A percentile compares a stretch with the other conserved stretches of the same genome.
phyloP scores from a whole-genome alignment of 2,329 filamentous ascomycete species.

The Colletotrichum spinosum region DNA sequence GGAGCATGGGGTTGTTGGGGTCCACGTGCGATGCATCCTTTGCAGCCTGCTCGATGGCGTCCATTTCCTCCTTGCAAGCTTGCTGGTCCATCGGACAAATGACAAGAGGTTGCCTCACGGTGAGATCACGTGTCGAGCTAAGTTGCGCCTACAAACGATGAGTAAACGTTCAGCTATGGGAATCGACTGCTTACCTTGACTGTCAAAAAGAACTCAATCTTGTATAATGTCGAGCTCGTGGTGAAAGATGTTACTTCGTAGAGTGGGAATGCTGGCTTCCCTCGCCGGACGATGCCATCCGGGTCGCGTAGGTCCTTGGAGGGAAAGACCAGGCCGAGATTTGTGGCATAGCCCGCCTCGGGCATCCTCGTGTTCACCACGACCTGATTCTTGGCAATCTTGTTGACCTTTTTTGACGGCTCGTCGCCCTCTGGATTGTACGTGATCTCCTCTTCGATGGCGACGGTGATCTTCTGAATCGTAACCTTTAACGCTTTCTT shows the following conservation, averaged over 20 bases:
- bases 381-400: conserved; percentile 85
- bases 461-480: conserved; percentile 92
- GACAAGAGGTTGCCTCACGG: conserved; percentile 90
- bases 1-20: conserved; percentile 92
- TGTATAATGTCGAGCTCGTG: conserved; percentile 93
- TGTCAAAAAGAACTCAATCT: conserved; percentile 96
- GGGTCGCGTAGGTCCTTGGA: conserved; percentile 87
- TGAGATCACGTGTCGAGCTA: conserved; percentile 88
- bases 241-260: conserved; percentile 93
- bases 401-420: conserved; percentile 89
- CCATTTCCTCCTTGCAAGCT: conserved; percentile 98
- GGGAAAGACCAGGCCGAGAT: conserved; percentile 90
- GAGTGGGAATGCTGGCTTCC: conserved; percentile 87
- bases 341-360: conserved; percentile 92
- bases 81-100: conserved; percentile 96
- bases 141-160: conserved; percentile 77
- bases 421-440: conserved; percentile 98
- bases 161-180: conserved; percentile 36
- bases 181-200: conserved; percentile 77
- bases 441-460: conserved; percentile 98
- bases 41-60: conserved; percentile 94
- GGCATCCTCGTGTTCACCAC: conserved; percentile 86
- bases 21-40: conserved; percentile 92
- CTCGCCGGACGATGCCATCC: conserved; percentile 87
- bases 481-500: conserved; percentile 91